Base-by-base conservation (phyloP, 2,329 filamentous ascomycete genomes). In the Botrytis squamosa region DNA sequence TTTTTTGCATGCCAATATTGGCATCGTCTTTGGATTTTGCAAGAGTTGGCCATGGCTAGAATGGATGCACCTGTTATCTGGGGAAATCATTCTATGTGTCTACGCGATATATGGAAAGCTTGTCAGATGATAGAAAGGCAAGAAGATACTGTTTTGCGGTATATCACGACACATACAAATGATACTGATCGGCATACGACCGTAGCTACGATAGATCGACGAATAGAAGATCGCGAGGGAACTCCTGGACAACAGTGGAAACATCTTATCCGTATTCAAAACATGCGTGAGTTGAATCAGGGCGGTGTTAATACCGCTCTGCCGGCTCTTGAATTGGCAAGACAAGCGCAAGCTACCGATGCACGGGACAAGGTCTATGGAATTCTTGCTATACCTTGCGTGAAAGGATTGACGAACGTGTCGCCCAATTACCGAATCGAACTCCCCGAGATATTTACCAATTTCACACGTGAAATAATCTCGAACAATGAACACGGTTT, bases 341-440 rank as follows among this genome's bases (percentile, higher is more conserved):
- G 55, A 16, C 64, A 63, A 36, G 64, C 64, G 29, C 72, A 73
- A 71, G 72, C 72, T 38, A 73, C 72, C 40, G 67, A 71, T 63
- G 55, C 72, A 29, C 46, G 66, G 25, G 72, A 73, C 16, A 73
- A 73, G 46, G 68, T 73, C 12, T 73, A 71, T 71, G 72, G 65
- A 1, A 70, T 73, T 18, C 46, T 73, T 22, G 72, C 42, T 55
- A 60, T 72, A 22, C 70, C 63, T 68, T 72, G 70, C 25, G 49
- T 72, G 8, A 36, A 68, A 59, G 70, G 63, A 36, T 52, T 72
- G 42, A 40, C 62, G 3, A 18, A 55, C 1, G 44, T 72, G 14
- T 72, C 70, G 4, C 63, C 62, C 7, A 72, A 59, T 46, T 72
- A 72, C n/a, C 62, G 49, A 44, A 59, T 68, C 3, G 46, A 67